Conservation (phyloP, 2,329 filamentous ascomycete species). For the Zasmidium cellare region DNA sequence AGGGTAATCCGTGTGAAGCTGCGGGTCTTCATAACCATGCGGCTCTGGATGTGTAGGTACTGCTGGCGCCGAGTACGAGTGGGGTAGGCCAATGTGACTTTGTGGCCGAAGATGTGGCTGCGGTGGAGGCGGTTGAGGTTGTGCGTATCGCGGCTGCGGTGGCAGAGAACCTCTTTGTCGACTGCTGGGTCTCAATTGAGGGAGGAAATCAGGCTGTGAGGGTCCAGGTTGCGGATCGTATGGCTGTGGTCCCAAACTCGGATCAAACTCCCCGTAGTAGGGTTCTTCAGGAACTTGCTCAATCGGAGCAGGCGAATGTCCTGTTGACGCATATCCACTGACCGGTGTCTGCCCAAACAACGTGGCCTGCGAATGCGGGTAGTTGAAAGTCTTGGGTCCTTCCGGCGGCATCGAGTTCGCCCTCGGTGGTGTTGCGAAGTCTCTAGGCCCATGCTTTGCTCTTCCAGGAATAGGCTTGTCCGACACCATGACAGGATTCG, state of each 20-base stretch:
- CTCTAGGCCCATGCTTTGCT: slow-evolving; percentile 36
- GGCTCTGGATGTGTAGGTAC: slow-evolving; percentile 50
- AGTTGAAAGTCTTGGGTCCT: slow-evolving; percentile 19
- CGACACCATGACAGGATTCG: slow-evolving; percentile 28
- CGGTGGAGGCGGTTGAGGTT: slow-evolving; percentile 23
- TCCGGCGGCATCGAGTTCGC: slow-evolving; percentile 30
- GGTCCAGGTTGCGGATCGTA: slow-evolving; percentile 42
- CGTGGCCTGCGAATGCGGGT: slow-evolving; percentile 24
- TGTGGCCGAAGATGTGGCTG: slow-evolving; percentile 24
- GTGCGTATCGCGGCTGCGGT: slow-evolving; percentile 24
- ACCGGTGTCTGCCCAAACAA: slow-evolving; percentile 22
- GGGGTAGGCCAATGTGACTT: slow-evolving; percentile 34
- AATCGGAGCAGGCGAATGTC: slow-evolving; percentile 4
- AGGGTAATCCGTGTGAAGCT: slow-evolving; percentile 29
- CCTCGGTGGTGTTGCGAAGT: slow-evolving; percentile 25
- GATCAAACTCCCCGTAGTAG: slow-evolving; percentile 21
- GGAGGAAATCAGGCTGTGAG: slow-evolving; percentile 40
- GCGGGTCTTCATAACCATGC: slow-evolving; percentile 26
- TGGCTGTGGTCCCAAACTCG: slow-evolving; percentile 15
- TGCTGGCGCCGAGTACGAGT: slow-evolving; percentile 47
- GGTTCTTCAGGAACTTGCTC: slow-evolving; percentile 7
- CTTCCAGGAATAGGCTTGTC: slow-evolving; percentile 27
- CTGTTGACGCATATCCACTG: slow-evolving; percentile 5
- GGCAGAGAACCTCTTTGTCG: slow-evolving; percentile 30
- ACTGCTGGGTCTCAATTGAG: slow-evolving; percentile 32